Base-by-base conservation (phyloP, 768 basidiomycete genomes). In the Xerocomellus dryophilus region DNA sequence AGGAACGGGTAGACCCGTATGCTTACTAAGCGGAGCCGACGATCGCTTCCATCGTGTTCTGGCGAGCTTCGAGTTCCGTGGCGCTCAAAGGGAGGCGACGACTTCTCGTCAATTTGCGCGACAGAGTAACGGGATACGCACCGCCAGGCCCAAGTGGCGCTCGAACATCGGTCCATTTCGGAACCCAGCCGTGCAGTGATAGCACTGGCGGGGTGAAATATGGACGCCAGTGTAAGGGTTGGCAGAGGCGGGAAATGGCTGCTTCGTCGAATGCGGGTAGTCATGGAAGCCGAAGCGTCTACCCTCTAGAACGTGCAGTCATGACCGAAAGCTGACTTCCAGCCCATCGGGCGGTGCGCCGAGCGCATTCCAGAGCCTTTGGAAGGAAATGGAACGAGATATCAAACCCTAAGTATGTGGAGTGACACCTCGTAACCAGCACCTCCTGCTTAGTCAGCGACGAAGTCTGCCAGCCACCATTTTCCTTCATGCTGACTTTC, bases 381-480 rank as follows among this genome's bases (percentile, higher is more conserved):
- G 34, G 14, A 18, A 42, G 20, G 39, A 18, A 52, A 35, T 11
- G 38, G 35, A 42, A 21, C 2, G n/a, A 34, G n/a, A 34, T 25
- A 47, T 48, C 48, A 49, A 51, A 53, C 47, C 21, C 49, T 29
- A 42, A 48, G 40, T 23, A 20, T 42, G 23, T 23, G n/a, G 34
- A 32, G 14, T 2, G n/a, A n/a, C n/a, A n/a, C 1, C 25, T 45
- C 14, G 57, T 41, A 41, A 51, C 55, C 31, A 46, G 12, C 42
- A 6, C 11, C 34, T 34, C 35, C 41, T 34, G 32, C 65, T 66
- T 65, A 67, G 65, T 67, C 65, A 66, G 51, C 36, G 0, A 18
- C 27, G 35, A 18, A 47, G 38, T 7, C 43, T 50, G 46, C 21
- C 46, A 15, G 10, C 23, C 23, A 3, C 23, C 23, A 25, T 25